Evolutionary conservation across 306 rosid genomes (phyloP).

Genomic region (Corylus americana): DNA sequence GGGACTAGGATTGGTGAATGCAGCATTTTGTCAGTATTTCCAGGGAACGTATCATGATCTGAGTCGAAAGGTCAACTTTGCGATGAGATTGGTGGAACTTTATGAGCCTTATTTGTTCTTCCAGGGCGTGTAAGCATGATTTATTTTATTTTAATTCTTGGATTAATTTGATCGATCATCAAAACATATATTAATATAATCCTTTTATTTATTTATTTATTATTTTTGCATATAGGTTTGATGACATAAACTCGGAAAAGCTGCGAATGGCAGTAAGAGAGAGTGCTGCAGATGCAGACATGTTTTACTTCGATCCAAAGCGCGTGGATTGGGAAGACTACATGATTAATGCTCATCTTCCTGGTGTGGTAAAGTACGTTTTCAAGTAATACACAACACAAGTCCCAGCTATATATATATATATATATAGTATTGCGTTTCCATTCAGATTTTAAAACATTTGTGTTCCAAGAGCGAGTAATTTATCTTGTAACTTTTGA

Average conservation of each 20-base stretch:
- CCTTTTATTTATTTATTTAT: not conserved
- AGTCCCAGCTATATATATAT: not conserved
- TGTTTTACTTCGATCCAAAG: constrained; percentile 66
- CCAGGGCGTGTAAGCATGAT: constrained; percentile 34
- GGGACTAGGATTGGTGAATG: constrained; percentile 69
- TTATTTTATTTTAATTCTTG: not conserved
- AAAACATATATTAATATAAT: too few relatives aligned
- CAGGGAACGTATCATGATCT: constrained; percentile 42
- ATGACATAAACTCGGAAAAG: constrained; percentile 58
- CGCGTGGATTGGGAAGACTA: constrained; percentile 74
- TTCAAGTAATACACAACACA: constrained; percentile 40
- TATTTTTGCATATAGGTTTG: constrained; percentile 53
- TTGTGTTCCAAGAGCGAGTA: not conserved
- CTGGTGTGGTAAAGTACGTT: constrained; percentile 61
- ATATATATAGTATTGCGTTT: not conserved
- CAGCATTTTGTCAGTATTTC: constrained; percentile 66
- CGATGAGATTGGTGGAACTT: constrained; percentile 71
- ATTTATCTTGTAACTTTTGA: too few relatives aligned
- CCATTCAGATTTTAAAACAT: not conserved
- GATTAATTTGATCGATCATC: not conserved
- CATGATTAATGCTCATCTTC: constrained; percentile 51
- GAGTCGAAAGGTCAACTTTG: constrained; percentile 55
- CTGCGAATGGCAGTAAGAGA: constrained; percentile 42
- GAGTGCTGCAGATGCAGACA: constrained; percentile 45
- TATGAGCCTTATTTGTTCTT: constrained; percentile 84